Percentiles rank a stretch among this genome's conserved stretches.
These are phyloP conservation scores for Paecilomyces formosus DNA, from an alignment of 2,329 filamentous ascomycete species.

Conservation along the genomic window DNA sequence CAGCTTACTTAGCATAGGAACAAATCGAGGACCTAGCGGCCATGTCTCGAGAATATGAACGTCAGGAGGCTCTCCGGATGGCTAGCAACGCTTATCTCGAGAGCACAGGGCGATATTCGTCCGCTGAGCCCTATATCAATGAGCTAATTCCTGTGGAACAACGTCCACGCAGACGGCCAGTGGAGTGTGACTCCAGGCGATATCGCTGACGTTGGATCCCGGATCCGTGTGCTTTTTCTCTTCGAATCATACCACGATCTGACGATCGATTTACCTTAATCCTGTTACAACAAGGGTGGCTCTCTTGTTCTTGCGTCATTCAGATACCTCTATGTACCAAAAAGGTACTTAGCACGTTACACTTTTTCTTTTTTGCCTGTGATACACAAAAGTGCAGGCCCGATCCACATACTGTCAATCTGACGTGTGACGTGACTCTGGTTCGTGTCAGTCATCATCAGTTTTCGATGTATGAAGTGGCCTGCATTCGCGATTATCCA, in stretches of 20 bases:
- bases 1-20: conserved; percentile 22
- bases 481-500: conserved; percentile 1
- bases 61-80: conserved; percentile 41
- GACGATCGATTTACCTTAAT: neutral
- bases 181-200: conserved; percentile 16
- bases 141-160: conserved; percentile 32
- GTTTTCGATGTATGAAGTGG: neutral
- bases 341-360: neutral
- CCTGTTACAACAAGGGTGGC: conserved; percentile 2
- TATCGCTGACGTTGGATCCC: conserved; percentile 4
- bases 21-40: conserved; percentile 44
- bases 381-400: conserved; percentile 5
- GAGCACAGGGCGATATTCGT: conserved; percentile 10
- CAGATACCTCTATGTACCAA: neutral
- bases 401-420: neutral
- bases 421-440: neutral
- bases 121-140: conserved; percentile 36
- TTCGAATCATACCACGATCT: conserved; percentile 1
- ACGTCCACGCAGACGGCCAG: conserved; percentile 19
- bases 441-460: neutral
- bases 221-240: neutral
- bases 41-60: conserved; percentile 42
- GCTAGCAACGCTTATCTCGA: conserved; percentile 17
- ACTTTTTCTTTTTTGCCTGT: neutral
- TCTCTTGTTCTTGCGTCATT: conserved; percentile 2